These are phyloP conservation scores for Claviceps spartinae DNA, from an alignment of 2,329 filamentous ascomycete genomes.

Conservation along the genomic window DNA sequence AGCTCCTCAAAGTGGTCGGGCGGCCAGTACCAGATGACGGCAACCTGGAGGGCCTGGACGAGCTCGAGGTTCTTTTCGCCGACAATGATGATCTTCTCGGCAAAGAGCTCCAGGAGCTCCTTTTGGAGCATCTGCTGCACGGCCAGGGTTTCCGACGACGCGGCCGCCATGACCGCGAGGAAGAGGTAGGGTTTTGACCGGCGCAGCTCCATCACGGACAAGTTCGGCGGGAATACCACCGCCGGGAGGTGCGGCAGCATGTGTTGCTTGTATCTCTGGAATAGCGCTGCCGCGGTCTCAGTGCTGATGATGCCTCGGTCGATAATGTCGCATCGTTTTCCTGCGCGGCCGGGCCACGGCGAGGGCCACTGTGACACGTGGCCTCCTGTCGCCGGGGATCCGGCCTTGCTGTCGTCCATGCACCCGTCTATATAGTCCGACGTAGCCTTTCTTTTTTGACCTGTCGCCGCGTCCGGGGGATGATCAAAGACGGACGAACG, in stretches of 20 bases:
- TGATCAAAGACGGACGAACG: slow-evolving; percentile 1
- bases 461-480: slow-evolving; percentile 8
- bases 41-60: slow-evolving; percentile 63
- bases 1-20: slow-evolving; percentile 74
- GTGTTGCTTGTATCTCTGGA: slow-evolving; percentile 42
- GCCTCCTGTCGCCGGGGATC: neutral
- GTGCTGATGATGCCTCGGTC: slow-evolving; percentile 46
- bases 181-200: slow-evolving; percentile 52
- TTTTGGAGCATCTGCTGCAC: slow-evolving; percentile 50
- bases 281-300: slow-evolving; percentile 40
- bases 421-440: slow-evolving; percentile 11
- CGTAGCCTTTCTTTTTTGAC: slow-evolving; percentile 19
- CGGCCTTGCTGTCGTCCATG: neutral
- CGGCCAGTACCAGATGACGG: slow-evolving; percentile 74
- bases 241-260: slow-evolving; percentile 50
- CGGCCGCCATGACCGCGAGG: slow-evolving; percentile 54
- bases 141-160: slow-evolving; percentile 41
- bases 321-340: slow-evolving; percentile 30
- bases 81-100: slow-evolving; percentile 58
- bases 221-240: slow-evolving; percentile 43
- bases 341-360: neutral
- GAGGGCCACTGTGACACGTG: neutral
- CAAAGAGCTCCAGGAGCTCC: slow-evolving; percentile 59
- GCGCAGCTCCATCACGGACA: slow-evolving; percentile 41
- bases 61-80: slow-evolving; percentile 75